Conservation (phyloP, 129 eudicot species). For the Saussurea involucrata region DNA sequence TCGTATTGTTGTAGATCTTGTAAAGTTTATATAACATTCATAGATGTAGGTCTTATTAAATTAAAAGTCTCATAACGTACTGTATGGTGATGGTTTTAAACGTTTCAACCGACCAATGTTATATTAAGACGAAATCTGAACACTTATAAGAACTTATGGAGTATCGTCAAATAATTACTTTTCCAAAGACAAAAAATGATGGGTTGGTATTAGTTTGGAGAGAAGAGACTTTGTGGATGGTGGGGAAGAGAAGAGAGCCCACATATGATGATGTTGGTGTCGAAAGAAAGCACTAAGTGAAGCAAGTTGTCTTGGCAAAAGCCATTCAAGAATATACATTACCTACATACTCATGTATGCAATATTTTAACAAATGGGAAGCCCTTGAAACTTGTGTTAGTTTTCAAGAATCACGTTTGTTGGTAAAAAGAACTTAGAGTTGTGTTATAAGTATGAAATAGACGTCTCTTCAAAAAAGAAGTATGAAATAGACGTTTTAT, state of each 20-base stretch:
- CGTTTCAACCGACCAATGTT: background rate
- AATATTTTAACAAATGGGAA: conserved; percentile 3
- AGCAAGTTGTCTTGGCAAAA: conserved; percentile 18
- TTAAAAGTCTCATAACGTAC: background rate
- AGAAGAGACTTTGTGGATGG: conserved; percentile 24
- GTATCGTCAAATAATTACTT: background rate
- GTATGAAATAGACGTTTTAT: background rate
- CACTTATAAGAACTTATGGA: conserved; percentile 6
- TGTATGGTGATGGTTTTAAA: background rate
- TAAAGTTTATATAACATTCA: too few relatives aligned
- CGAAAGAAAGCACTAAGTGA: conserved; percentile 25
- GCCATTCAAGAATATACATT: conserved; percentile 23
- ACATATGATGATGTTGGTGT: conserved; percentile 18
- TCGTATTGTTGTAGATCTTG: background rate
- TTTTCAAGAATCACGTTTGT: background rate
- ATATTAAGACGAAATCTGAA: background rate
- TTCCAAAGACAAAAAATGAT: conserved; percentile 11
- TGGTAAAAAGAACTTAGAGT: background rate
- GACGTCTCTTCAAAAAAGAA: too few relatives aligned
- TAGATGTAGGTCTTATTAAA: background rate
- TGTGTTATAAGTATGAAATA: background rate
- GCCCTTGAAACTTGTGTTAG: background rate
- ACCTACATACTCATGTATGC: background rate
- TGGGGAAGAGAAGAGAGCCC: conserved; percentile 30
- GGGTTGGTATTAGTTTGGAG: conserved; percentile 24